These are phyloP conservation scores for Ogataea trehaloabstinens DNA, from an alignment of 805 yeast genomes.

Conservation along the genomic window DNA sequence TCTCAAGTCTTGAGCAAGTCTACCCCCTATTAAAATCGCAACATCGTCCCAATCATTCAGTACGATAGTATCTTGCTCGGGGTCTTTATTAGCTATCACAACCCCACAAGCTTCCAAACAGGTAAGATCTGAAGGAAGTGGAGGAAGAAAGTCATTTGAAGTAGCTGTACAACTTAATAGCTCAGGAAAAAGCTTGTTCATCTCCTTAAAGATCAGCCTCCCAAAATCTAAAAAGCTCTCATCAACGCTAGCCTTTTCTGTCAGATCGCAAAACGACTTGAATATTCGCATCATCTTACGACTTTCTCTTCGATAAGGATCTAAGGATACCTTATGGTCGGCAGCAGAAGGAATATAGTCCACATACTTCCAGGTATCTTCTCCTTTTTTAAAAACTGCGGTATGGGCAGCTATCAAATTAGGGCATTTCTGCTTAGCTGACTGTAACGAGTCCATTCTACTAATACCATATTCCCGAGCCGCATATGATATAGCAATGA, in stretches of 20 bases:
- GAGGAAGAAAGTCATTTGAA: conserved; percentile 38
- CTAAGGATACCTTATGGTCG: conserved; percentile 80
- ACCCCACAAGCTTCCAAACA: conserved; percentile 31
- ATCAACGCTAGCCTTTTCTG: conserved; percentile 95
- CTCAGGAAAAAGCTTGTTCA: conserved; percentile 48
- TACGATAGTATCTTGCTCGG: conserved; percentile 12
- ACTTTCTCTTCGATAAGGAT: conserved; percentile 87
- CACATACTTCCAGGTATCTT: conserved; percentile 74
- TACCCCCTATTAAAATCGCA: conserved; percentile 63
- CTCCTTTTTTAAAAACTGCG: conserved; percentile 89
- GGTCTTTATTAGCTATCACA: conserved; percentile 22
- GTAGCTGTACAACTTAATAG: conserved; percentile 22
- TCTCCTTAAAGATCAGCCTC: conserved; percentile 46
- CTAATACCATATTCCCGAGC: conserved; percentile 82
- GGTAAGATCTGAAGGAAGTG: conserved; percentile 40
- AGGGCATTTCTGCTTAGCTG: conserved; percentile 77
- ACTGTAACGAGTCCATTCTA: conserved; percentile 68
- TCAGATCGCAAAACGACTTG: conserved; percentile 56
- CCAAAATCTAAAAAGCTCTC: conserved; percentile 90
- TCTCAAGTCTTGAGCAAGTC: conserved; percentile 54
- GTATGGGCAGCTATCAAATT: conserved; percentile 79
- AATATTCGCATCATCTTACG: conserved; percentile 72
- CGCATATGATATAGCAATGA: conserved; percentile 89
- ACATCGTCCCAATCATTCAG: conserved; percentile 80
- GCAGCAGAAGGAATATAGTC: conserved; percentile 57